Base-by-base conservation (phyloP, 768 basidiomycete genomes). In the Kwoniella newhampshirensis region DNA sequence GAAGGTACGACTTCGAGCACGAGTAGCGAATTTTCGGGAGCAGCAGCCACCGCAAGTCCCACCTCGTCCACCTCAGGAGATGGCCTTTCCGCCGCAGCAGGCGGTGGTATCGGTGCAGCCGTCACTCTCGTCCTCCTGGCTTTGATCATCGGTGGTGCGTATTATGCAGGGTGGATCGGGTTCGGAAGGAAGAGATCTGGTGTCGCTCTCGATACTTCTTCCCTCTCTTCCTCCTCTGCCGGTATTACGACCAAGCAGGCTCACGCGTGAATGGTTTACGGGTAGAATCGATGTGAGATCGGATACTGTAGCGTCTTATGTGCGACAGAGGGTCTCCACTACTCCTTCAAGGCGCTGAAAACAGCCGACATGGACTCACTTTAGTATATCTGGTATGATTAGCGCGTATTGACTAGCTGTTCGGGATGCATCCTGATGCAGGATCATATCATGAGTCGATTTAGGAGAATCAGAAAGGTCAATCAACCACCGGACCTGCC, bases 31-130 rank as follows among this genome's bases (percentile, higher is more conserved):
- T 32, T 13, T 32, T 32, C 32, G 7, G 32, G 32, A 6, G 27
- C 17, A 15, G n/a, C 41, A 1, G 23, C 53, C 9, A 45, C 52
- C 30, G 36, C n/a, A 35, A 25, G 30, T 13, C 7, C 32, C 32
- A 13, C 13, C 13, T 6, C 32, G 13, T 32, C 32, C n/a, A n/a
- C n/a, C 13, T 46, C 32, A 3, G 37, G 35, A 23, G 37, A 32
- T 20, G 54, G 45, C 18, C 17, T 75, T 6, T 60, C 64, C 1
- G 68, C 67, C 8, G 64, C 60, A 21, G 70, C 70, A 1, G 72
- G 72, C 49, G 68, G 72, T 28, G 74, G 68, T 21, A 74, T 75
- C 23, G 55, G 60, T 2, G 71, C 71, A 7, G 68, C 57, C 23
- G 72, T 67, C 6, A 69, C 68, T 25, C 62, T 70, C 7, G 65